Evolutionary conservation across 768 basidiomycete species (phyloP).

Genomic region (Suillus fuscotomentosus): DNA sequence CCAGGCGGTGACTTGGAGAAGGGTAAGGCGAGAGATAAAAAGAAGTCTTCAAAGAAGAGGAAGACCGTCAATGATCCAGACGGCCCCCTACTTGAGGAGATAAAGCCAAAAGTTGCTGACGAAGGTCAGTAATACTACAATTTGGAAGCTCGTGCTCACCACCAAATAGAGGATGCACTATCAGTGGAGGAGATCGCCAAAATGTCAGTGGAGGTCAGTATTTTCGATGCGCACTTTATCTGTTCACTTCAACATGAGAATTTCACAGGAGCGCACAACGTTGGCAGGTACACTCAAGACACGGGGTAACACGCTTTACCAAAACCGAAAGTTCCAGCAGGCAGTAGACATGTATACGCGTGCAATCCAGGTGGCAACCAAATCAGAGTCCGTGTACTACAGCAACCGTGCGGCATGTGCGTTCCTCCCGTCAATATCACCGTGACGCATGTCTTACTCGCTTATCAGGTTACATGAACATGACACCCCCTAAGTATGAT

Average conservation of each 20-base stretch:
- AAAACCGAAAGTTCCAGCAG: constrained; percentile 52
- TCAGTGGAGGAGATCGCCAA: constrained; percentile 55
- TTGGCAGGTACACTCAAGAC: constrained; percentile 65
- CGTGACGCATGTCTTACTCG: neutral
- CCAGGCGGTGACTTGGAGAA: constrained; percentile 41
- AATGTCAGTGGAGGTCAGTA: constrained; percentile 56
- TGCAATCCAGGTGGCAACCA: constrained; percentile 72
- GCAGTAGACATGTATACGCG: constrained; percentile 70
- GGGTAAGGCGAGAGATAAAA: constrained; percentile 48
- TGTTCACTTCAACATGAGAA: neutral
- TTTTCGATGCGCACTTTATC: constrained; percentile 1
- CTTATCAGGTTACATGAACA: constrained; percentile 76
- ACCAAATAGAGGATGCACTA: constrained; percentile 39
- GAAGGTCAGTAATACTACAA: constrained; percentile 23
- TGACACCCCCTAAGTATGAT: constrained; percentile 80
- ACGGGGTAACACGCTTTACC: constrained; percentile 72
- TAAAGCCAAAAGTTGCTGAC: constrained; percentile 43
- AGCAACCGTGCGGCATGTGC: constrained; percentile 96
- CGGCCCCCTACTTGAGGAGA: constrained; percentile 81
- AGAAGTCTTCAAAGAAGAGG: constrained; percentile 58
- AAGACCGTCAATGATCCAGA: constrained; percentile 56
- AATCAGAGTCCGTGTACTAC: constrained; percentile 90
- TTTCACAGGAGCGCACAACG: constrained; percentile 57
- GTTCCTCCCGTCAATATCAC: constrained; percentile 23
- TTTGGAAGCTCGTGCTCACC: constrained; percentile 3